Conservation (phyloP, 495 filamentous ascomycete genomes). For the Talaromyces trachyspermus region DNA sequence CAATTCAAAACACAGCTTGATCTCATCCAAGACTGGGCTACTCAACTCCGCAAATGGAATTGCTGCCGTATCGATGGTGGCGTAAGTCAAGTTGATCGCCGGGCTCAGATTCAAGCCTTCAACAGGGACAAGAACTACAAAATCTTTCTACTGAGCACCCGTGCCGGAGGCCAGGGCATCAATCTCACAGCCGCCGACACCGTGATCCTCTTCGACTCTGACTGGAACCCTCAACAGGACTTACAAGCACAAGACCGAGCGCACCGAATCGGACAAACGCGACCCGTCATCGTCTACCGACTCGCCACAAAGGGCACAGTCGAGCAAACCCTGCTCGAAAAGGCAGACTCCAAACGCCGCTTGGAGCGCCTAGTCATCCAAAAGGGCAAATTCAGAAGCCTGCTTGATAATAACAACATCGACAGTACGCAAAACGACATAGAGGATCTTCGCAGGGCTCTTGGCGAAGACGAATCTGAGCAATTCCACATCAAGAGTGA, state of each 20-base stretch:
- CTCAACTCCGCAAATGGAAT: slow-evolving; percentile 61
- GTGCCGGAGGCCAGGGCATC: slow-evolving; percentile 92
- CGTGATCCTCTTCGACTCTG: slow-evolving; percentile 68
- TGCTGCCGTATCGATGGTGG: slow-evolving; percentile 88
- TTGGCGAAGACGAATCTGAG: slow-evolving; percentile 47
- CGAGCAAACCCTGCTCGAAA: slow-evolving; percentile 79
- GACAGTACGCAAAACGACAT: slow-evolving; percentile 25
- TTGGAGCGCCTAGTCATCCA: slow-evolving; percentile 93
- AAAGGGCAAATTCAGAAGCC: slow-evolving; percentile 66
- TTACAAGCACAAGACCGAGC: slow-evolving; percentile 92
- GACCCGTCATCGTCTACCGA: slow-evolving; percentile 89
- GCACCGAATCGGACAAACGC: slow-evolving; percentile 88
- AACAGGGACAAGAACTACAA: slow-evolving; percentile 63
- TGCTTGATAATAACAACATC: slow-evolving; percentile 33
- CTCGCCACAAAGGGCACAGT: slow-evolving; percentile 90
- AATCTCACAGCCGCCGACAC: slow-evolving; percentile 72
- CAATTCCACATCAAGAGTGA: slow-evolving; percentile 50
- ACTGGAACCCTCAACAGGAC: slow-evolving; percentile 98
- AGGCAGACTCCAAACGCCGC: slow-evolving; percentile 87
- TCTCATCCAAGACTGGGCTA: slow-evolving; percentile 80
- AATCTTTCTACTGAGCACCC: slow-evolving; percentile 81
- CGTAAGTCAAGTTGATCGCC: slow-evolving; percentile 74
- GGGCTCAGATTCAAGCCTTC: slow-evolving; percentile 76
- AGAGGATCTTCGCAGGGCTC: slow-evolving; percentile 37
- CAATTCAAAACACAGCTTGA: slow-evolving; percentile 95